These are phyloP conservation scores for Amphirosellinia nigrospora DNA, from an alignment of 495 filamentous ascomycete species.

Conservation along the genomic window DNA sequence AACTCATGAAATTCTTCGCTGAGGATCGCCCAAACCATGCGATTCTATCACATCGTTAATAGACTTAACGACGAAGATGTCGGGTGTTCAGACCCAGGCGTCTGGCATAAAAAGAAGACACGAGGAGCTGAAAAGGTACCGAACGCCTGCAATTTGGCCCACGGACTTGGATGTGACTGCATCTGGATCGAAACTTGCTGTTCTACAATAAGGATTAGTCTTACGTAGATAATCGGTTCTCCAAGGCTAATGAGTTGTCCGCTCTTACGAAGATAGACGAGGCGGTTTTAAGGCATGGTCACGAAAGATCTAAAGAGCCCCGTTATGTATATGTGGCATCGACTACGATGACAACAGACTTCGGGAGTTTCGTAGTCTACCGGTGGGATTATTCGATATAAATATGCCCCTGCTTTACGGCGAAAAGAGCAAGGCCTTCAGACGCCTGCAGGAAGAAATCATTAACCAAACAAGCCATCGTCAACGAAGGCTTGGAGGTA, in stretches of 20 bases:
- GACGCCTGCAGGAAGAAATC: slow-evolving; percentile 42
- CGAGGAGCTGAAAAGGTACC: neutral
- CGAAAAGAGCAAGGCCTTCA: slow-evolving; percentile 39
- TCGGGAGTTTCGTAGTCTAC: slow-evolving; percentile 14
- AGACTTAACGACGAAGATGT: slow-evolving; percentile 38
- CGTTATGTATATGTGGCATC: neutral
- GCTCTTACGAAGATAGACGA: neutral
- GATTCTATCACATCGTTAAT: slow-evolving; percentile 45
- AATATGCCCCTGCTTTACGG: slow-evolving; percentile 44
- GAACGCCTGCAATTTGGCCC: slow-evolving; percentile 14
- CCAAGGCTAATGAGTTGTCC: neutral
- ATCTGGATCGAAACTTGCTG: slow-evolving; percentile 41
- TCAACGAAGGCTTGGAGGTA: slow-evolving; percentile 1
- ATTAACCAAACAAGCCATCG: slow-evolving; percentile 29
- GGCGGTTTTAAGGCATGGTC: neutral
- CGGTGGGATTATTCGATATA: slow-evolving; percentile 43
- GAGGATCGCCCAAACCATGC: slow-evolving; percentile 27
- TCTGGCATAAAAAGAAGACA: slow-evolving; percentile 21
- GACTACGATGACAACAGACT: neutral
- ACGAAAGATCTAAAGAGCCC: no score
- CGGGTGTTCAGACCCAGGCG: neutral
- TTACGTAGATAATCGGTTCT: slow-evolving; percentile 13
- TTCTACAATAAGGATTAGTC: slow-evolving; percentile 42
- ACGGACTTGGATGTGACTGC: slow-evolving; percentile 25
- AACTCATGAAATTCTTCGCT: neutral